phyloP scores from a whole-genome alignment of 1,284 basidiomycete genomes.

The Puccinia triticina region DNA sequence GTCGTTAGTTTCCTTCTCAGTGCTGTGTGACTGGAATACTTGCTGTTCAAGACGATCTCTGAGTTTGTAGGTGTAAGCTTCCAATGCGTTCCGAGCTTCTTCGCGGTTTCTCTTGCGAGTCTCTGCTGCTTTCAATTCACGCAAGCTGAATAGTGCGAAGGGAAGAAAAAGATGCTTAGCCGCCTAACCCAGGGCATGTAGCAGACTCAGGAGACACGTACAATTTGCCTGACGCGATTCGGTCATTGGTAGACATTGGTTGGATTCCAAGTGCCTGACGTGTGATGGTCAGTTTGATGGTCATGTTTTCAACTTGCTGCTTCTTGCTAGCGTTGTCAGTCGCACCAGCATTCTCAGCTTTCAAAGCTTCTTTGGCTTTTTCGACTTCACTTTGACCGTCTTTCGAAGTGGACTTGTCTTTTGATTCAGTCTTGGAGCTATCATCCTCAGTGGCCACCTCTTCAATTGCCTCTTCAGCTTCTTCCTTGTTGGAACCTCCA shows the following conservation, averaged over 20 bases:
- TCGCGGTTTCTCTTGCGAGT: constrained; percentile 75
- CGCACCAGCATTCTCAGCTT: constrained; percentile 38
- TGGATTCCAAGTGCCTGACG: constrained; percentile 35
- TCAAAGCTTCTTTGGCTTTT: constrained; percentile 58
- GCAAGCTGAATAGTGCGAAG: constrained; percentile 66
- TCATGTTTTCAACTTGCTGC: constrained; percentile 29
- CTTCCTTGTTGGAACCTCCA: constrained; percentile 65
- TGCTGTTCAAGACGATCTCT: constrained; percentile 75
- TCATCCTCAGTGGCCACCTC: constrained; percentile 50
- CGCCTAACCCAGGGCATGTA: neutral
- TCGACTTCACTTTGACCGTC: constrained; percentile 52
- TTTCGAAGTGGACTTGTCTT: constrained; percentile 19
- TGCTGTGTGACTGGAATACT: constrained; percentile 79
- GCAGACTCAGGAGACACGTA: constrained; percentile 6
- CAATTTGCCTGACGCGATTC: constrained; percentile 50
- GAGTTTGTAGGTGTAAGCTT: constrained; percentile 86
- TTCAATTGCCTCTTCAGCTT: constrained; percentile 46
- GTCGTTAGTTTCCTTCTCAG: constrained; percentile 69
- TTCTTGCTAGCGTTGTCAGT: constrained; percentile 30
- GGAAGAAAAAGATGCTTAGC: neutral
- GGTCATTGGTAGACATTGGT: constrained; percentile 45
- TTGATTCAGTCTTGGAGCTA: constrained; percentile 50
- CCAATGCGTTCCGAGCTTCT: constrained; percentile 87
- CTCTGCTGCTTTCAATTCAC: constrained; percentile 78
- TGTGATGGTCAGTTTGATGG: constrained; percentile 37